A percentile compares a stretch with the other conserved stretches of the same genome.
These are phyloP conservation scores for Penicillium sumatraense DNA, from an alignment of 2,329 filamentous ascomycete species.

Conservation along the genomic window DNA sequence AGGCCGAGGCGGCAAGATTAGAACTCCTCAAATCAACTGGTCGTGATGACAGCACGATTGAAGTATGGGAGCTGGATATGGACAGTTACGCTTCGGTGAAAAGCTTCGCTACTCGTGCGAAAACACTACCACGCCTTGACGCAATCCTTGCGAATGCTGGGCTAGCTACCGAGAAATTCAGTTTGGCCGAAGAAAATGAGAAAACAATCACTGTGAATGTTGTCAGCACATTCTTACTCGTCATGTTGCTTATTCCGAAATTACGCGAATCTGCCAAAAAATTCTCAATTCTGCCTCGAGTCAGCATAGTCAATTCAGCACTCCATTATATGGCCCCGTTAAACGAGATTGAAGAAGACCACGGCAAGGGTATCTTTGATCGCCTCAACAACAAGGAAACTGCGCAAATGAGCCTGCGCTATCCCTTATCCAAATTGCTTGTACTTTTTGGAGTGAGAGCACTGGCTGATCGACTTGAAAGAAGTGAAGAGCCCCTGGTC, in stretches of 20 bases:
- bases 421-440: slow-evolving; percentile 23
- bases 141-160: slow-evolving; percentile 45
- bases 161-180: slow-evolving; percentile 52
- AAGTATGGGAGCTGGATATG: slow-evolving; percentile 41
- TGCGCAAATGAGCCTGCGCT: slow-evolving; percentile 19
- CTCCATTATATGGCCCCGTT: slow-evolving; percentile 21
- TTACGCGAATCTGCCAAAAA: slow-evolving; percentile 33
- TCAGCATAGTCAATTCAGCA: slow-evolving; percentile 23
- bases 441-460: slow-evolving; percentile 24
- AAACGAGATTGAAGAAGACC: slow-evolving; percentile 14
- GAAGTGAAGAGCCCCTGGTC: slow-evolving; percentile 14
- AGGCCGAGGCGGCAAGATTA: slow-evolving; percentile 10
- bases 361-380: slow-evolving; percentile 14
- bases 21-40: slow-evolving; percentile 8
- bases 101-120: slow-evolving; percentile 32
- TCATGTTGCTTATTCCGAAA: slow-evolving; percentile 54
- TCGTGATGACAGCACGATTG: slow-evolving; percentile 3
- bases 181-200: slow-evolving; percentile 10
- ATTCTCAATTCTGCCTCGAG: slow-evolving; percentile 19
- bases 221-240: slow-evolving; percentile 55
- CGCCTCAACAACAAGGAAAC: slow-evolving; percentile 17
- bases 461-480: slow-evolving; percentile 6
- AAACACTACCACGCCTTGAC: slow-evolving; percentile 37
- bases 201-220: slow-evolving; percentile 41
- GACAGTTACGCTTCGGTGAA: slow-evolving; percentile 36